Base-by-base conservation (phyloP, 306 rosid species). In the Acacia crassicarpa region DNA sequence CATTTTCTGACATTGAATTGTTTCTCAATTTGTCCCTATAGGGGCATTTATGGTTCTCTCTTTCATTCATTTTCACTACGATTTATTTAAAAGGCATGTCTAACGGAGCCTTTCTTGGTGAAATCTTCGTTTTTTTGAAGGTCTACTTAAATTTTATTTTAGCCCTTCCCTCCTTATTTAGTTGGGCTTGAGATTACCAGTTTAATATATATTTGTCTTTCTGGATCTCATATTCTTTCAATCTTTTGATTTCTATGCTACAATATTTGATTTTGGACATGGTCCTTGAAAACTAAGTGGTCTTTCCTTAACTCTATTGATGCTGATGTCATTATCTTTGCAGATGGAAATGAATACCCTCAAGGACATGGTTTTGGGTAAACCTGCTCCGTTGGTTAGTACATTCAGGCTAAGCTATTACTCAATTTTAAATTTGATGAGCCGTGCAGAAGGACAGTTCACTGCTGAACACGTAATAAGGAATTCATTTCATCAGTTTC, bases 361-460 rank as follows among this genome's bases (percentile, higher is more conserved):
- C 67, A 93, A 86, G 87, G 99, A 93, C 67, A 93, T 95, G 99
- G 90, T 93, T 88, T 84, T 95, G 94, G 99, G 99, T 46, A 93
- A 91, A 92, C 99, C 99, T 53, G 98, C 98, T 80, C 99, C 98
- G 49, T 85, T 95, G 82, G 92, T 95, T 79, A 95, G 99, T 84
- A 95, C 99, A 46, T 95, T 95, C 87, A 95, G 98, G 91, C 92
- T 95, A 83, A 95, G 98, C 88, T 95, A 95, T 90, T 95, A 95
- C 90, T 92, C 99, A 78, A 93, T 95, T 91, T 88, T 95, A 84
- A 93, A 95, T 87, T 87, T 95, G 89, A 89, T 95, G 99, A 93
- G 99, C 86, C 97, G 97, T 20, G 98, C 99, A 0, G 99, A 95
- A 89, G 99, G 99, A 82, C 99, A 95, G 78, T 95, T 95, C 83